Conservation (phyloP, 345 rosid species). For the Hypericum androsaemum region DNA sequence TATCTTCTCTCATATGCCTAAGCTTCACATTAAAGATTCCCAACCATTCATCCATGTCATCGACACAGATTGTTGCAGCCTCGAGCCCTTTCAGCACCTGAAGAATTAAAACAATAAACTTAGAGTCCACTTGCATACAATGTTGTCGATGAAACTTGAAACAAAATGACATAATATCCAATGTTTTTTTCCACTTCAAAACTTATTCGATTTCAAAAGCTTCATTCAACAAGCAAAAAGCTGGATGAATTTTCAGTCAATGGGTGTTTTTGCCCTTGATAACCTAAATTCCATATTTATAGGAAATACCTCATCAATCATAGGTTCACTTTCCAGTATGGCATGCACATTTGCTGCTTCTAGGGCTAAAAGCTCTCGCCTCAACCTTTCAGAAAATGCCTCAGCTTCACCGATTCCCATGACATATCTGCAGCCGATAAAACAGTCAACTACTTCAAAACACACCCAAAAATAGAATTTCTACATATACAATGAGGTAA, state of each 20-base stretch:
- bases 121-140: constrained; percentile 1
- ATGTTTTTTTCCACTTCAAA: too few relatives aligned
- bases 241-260: too few relatives aligned
- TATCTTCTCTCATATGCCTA: constrained; percentile 99
- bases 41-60: constrained; percentile 98
- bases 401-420: constrained; percentile 99
- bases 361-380: constrained; percentile 92
- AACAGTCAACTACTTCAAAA: not conserved
- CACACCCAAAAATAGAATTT: not conserved
- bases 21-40: constrained; percentile 93
- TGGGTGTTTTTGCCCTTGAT: not conserved
- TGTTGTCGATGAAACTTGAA: not conserved
- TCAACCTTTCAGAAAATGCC: constrained; percentile 96
- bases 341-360: constrained; percentile 99
- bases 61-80: constrained; percentile 83
- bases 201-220: too few relatives aligned
- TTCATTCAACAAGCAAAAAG: too few relatives aligned
- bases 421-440: constrained; percentile 57
- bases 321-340: constrained; percentile 89
- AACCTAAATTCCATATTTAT: not conserved
- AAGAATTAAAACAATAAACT: constrained; percentile 12
- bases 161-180: too few relatives aligned
- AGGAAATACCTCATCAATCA: constrained; percentile 69
- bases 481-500: too few relatives aligned
- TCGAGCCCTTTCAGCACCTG: constrained; percentile 96